Conservation (phyloP, 306 rosid species). For the Pachyrhizus erosus region DNA sequence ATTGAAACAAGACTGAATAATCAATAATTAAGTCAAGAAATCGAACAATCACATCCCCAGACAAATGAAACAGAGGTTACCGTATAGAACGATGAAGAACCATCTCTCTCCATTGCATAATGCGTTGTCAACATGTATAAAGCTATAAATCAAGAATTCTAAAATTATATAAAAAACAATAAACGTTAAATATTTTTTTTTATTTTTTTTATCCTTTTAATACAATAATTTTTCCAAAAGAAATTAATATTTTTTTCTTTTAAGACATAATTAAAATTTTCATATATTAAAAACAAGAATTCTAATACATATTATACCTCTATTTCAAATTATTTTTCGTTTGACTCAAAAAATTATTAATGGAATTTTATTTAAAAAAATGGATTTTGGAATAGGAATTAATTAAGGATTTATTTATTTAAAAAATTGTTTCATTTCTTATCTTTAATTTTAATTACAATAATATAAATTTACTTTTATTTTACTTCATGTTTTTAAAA, state of each 20-base stretch:
- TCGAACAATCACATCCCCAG: background rate
- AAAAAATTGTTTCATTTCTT: too few species aligned
- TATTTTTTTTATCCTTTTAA: background rate
- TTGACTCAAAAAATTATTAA: too few species aligned
- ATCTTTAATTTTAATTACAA: background rate
- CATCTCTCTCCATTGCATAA: background rate
- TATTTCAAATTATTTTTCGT: background rate
- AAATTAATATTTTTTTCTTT: background rate
- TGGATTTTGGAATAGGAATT: background rate
- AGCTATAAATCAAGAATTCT: background rate
- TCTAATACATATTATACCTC: background rate
- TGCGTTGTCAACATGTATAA: background rate
- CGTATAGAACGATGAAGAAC: background rate
- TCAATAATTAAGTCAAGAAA: background rate
- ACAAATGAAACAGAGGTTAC: conserved; percentile 12
- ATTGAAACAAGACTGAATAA: background rate
- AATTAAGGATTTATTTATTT: too few species aligned
- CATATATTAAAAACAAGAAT: background rate
- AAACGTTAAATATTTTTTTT: background rate
- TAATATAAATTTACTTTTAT: background rate
- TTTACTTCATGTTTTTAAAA: background rate
- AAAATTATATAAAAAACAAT: background rate
- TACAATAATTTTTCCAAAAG: background rate
- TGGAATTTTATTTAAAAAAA: too few species aligned
- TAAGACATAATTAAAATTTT: too few species aligned